phyloP scores from a whole-genome alignment of 1,284 basidiomycete species.

The Neonothopanus nambi region DNA sequence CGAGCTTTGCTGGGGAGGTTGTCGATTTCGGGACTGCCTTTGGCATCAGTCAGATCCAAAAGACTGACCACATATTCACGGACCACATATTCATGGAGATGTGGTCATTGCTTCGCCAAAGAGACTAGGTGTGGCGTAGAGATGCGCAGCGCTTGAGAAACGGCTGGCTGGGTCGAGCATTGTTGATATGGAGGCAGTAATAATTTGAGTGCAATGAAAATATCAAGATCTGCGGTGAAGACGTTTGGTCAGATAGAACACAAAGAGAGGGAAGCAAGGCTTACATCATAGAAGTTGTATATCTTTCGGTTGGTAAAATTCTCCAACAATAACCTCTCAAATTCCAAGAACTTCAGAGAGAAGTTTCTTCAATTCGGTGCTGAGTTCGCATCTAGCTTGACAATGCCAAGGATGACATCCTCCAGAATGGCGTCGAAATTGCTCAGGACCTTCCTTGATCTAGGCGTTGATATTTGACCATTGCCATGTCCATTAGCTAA shows the following conservation, averaged over 20 bases:
- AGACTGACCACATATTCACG: constrained; percentile 75
- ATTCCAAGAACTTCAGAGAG: constrained; percentile 84
- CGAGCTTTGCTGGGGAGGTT: constrained; percentile 66
- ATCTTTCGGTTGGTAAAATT: constrained; percentile 98
- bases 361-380: constrained; percentile 73
- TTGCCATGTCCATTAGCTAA: constrained; percentile 91
- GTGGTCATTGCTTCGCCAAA: constrained; percentile 73
- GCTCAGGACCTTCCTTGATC: constrained; percentile 93
- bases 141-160: constrained; percentile 75
- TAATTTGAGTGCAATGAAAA: constrained; percentile 84
- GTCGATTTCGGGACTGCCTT: constrained; percentile 53
- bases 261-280: constrained; percentile 31
- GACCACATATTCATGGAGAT: no score
- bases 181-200: constrained; percentile 93
- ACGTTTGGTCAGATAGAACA: constrained; percentile 33
- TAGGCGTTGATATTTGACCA: constrained; percentile 97
- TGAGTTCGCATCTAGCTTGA: constrained; percentile 86
- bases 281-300: constrained; percentile 94
- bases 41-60: constrained; percentile 62
- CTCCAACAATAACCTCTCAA: constrained; percentile 89
- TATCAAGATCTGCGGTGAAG: constrained; percentile 86
- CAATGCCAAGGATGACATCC: constrained; percentile 74
- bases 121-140: constrained; percentile 73
- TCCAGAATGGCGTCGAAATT: constrained; percentile 91
- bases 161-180: constrained; percentile 82